Percentiles rank a stretch among this genome's conserved stretches.
phyloP scores from a whole-genome alignment of 2,329 filamentous ascomycete genomes.

The Calonectria hongkongensis region DNA sequence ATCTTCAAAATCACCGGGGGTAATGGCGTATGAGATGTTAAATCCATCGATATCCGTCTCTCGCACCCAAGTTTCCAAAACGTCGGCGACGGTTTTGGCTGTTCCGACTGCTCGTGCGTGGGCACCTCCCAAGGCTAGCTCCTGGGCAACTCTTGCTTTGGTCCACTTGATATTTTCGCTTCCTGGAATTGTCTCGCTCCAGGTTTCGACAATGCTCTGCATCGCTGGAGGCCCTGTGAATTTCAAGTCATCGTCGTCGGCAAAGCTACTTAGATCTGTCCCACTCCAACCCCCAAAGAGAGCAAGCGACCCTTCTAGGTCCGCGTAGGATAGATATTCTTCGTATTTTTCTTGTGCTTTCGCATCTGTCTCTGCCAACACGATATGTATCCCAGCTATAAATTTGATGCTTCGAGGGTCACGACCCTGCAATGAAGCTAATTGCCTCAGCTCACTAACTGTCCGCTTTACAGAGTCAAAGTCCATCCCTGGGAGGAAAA shows the following conservation, averaged over 20 bases:
- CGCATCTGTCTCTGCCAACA: slow-evolving; percentile 66
- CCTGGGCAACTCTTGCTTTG: slow-evolving; percentile 73
- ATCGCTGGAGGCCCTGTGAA: slow-evolving; percentile 64
- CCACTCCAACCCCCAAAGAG: slow-evolving; percentile 69
- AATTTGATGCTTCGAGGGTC: slow-evolving; percentile 64
- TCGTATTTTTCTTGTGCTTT: slow-evolving; percentile 64
- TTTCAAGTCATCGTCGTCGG: slow-evolving; percentile 66
- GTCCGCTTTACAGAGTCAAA: slow-evolving; percentile 63
- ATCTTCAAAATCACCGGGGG: slow-evolving; percentile 42
- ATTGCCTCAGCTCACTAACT: slow-evolving; percentile 63
- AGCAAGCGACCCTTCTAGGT: slow-evolving; percentile 65
- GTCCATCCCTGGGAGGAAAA: slow-evolving; percentile 67
- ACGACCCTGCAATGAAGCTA: slow-evolving; percentile 62
- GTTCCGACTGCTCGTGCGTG: slow-evolving; percentile 41
- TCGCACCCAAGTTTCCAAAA: slow-evolving; percentile 42
- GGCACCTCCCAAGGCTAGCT: slow-evolving; percentile 68
- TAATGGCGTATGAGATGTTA: slow-evolving; percentile 43
- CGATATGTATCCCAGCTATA: slow-evolving; percentile 64
- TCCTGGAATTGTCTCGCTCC: slow-evolving; percentile 40
- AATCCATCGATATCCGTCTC: slow-evolving; percentile 44
- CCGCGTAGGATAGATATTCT: slow-evolving; percentile 64
- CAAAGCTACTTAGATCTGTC: slow-evolving; percentile 63
- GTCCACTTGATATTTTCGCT: slow-evolving; percentile 67
- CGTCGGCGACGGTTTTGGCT: slow-evolving; percentile 44
- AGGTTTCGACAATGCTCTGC: slow-evolving; percentile 50